Conservation (phyloP, 2,329 filamentous ascomycete genomes). For the Penicillium capsulatum region DNA sequence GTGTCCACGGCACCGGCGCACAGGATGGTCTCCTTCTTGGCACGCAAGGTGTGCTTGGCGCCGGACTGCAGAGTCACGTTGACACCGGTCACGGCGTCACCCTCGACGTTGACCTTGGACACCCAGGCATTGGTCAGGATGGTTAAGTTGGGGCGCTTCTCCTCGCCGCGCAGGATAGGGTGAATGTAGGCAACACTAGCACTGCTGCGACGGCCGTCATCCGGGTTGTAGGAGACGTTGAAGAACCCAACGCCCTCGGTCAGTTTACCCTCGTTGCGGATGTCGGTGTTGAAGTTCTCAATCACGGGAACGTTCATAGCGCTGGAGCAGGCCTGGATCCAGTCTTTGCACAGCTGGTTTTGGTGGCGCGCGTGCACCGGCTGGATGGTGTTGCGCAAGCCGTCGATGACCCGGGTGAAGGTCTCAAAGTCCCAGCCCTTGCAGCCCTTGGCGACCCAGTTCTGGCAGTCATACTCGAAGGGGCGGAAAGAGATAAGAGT, state of each 20-base stretch:
- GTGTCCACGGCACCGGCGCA: constrained; percentile 79
- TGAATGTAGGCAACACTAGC: constrained; percentile 91
- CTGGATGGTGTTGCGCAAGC: constrained; percentile 83
- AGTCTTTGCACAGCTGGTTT: constrained; percentile 88
- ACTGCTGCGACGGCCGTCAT: constrained; percentile 76
- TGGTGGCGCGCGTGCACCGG: constrained; percentile 79
- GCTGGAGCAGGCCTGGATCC: constrained; percentile 74
- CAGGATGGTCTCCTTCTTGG: constrained; percentile 73
- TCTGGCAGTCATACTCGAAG: constrained; percentile 80
- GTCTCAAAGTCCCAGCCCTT: constrained; percentile 82
- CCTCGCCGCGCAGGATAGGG: constrained; percentile 77
- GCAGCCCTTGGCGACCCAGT: constrained; percentile 79
- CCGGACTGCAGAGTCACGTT: constrained; percentile 62
- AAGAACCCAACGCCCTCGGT: constrained; percentile 82
- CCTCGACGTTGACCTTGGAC: constrained; percentile 68
- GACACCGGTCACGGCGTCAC: constrained; percentile 68
- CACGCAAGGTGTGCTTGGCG: constrained; percentile 52
- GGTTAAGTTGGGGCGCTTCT: constrained; percentile 77
- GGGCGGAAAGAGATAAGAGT: constrained; percentile 89
- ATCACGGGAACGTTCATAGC: constrained; percentile 78
- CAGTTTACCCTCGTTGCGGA: constrained; percentile 66
- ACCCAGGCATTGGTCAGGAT: constrained; percentile 87
- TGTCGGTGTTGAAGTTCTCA: constrained; percentile 81
- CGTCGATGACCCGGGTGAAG: constrained; percentile 76
- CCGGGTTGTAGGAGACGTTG: constrained; percentile 85